These are phyloP conservation scores for Mimosa pudica DNA, from an alignment of 306 rosid genomes.

Conservation along the genomic window DNA sequence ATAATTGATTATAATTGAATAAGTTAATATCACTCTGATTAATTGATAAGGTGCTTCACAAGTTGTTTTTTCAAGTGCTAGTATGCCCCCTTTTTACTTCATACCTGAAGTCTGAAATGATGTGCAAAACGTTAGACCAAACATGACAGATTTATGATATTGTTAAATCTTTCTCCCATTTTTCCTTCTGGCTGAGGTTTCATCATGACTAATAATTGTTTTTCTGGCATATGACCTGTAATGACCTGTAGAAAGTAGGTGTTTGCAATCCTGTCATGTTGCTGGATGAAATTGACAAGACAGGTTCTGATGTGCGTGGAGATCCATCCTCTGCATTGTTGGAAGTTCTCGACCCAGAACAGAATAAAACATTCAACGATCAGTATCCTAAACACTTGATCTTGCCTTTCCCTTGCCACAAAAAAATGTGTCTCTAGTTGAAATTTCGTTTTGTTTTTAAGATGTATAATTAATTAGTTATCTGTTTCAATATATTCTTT, in stretches of 20 bases:
- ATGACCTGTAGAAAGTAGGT: slow-evolving; percentile 61
- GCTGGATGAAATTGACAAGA: slow-evolving; percentile 95
- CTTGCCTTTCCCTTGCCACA: neutral
- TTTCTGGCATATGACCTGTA: slow-evolving; percentile 38
- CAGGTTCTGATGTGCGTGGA: slow-evolving; percentile 95
- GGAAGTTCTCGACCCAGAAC: slow-evolving; percentile 98
- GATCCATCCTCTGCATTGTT: slow-evolving; percentile 98
- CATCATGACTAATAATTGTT: slow-evolving; percentile 27
- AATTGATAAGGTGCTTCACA: slow-evolving; percentile 1
- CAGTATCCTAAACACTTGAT: slow-evolving; percentile 79
- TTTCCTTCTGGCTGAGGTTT: neutral
- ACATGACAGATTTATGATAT: slow-evolving; percentile 14
- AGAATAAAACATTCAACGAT: slow-evolving; percentile 86
- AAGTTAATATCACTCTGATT: slow-evolving; percentile 1
- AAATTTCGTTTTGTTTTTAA: neutral
- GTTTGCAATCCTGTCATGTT: slow-evolving; percentile 96
- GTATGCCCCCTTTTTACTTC: neutral
- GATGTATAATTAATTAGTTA: neutral
- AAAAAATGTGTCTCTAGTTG: slow-evolving; percentile 9
- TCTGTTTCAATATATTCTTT: neutral
- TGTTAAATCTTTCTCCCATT: slow-evolving; percentile 9
- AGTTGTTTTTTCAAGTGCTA: slow-evolving; percentile 1
- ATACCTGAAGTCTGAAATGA: slow-evolving; percentile 25
- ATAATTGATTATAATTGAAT: neutral
- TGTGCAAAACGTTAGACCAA: slow-evolving; percentile 11